Evolutionary conservation across 306 rosid genomes (phyloP).

Genomic region (Heteromeles arbutifolia): DNA sequence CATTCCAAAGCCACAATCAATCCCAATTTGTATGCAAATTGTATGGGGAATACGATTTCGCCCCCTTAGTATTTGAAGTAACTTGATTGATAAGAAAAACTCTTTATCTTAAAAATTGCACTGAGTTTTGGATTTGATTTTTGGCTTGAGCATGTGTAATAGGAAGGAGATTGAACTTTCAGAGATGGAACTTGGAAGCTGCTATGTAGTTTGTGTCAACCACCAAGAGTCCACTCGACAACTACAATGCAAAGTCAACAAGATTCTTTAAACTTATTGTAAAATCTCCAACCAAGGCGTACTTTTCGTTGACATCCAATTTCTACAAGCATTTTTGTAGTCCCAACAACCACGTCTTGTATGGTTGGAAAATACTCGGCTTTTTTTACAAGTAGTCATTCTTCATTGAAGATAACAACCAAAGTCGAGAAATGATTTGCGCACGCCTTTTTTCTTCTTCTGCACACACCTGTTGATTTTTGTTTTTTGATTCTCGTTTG

Average conservation of each 20-base stretch:
- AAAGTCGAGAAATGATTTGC: no score
- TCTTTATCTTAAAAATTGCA: neutral
- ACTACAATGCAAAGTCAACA: neutral
- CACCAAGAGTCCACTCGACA: neutral
- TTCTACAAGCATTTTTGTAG: neutral
- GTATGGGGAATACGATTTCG: neutral
- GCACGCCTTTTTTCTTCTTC: no score
- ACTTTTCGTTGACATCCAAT: neutral
- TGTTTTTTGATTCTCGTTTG: no score
- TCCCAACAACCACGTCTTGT: neutral
- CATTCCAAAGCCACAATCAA: neutral
- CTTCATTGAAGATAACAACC: neutral
- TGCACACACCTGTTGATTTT: no score
- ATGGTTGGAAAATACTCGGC: neutral
- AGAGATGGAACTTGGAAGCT: neutral
- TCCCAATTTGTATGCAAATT: neutral
- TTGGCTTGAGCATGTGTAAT: neutral
- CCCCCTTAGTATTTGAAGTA: neutral
- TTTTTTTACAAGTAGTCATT: neutral
- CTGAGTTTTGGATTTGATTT: neutral
- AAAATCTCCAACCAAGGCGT: neutral
- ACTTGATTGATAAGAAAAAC: neutral
- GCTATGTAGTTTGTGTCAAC: neutral
- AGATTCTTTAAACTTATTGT: neutral
- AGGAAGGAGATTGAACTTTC: no score